Base-by-base conservation (phyloP, 495 filamentous ascomycete species). In the Filosporella fistucella region DNA sequence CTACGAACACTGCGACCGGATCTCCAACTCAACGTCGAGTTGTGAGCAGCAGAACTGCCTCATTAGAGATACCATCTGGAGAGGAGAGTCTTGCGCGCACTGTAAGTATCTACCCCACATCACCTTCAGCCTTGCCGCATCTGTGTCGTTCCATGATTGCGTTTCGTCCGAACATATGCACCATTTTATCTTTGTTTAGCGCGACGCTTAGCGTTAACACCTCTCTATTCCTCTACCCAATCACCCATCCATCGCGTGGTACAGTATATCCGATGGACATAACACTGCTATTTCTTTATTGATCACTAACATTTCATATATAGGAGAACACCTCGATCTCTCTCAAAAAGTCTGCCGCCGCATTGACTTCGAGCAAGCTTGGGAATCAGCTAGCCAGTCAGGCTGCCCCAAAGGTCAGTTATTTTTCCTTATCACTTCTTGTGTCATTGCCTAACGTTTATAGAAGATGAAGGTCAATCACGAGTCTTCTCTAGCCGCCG, bases 381-480 rank as follows among this genome's bases (percentile, higher is more conserved):
- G 67, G 64, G 41, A 76, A 76, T 51, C 74, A 75, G 56, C n/a
- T n/a, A n/a, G n/a, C n/a, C n/a, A n/a, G n/a, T n/a, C 74, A 75
- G 56, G 47, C 51, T 13, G 65, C 60, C 58, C 51, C 57, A 37
- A 62, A 62, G 52, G 59, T 59, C 13, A 55, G 57, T 43, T 17
- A 22, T 32, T 9, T 40, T 22, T 30, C 13, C 21, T 26, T 13
- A 17, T 24, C 28, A n/a, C 25, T 45, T 11, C n/a, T 2, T 22
- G 21, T 29, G 29, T 39, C 12, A 10, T 14, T 40, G n/a, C 6
- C 67, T 68, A 56, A 72, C 52, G 7, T 24, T 28, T 42, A 58
- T 54, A 70, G 67, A 73, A 69, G 66, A 61, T 72, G 54, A 75
- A 76, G 68, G 60, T 62, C 18, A 70, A 56, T 40, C 69, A 70